Evolutionary conservation across 2,329 filamentous ascomycete genomes (phyloP).

Genomic region (Trichoderma lentiforme): DNA sequence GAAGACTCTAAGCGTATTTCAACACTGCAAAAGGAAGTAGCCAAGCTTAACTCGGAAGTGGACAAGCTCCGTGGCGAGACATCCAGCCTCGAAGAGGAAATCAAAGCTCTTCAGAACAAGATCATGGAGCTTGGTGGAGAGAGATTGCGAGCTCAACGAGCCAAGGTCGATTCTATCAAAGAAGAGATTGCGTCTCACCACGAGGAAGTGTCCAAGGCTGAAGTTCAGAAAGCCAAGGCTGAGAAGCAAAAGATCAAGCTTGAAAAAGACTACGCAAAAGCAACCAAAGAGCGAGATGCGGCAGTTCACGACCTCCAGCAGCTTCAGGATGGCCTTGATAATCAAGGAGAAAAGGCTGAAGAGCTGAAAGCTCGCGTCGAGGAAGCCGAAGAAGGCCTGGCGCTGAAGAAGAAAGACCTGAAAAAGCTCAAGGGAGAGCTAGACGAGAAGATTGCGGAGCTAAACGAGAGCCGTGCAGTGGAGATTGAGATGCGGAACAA

Average conservation of each 20-base stretch:
- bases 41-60: constrained; percentile 71
- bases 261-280: constrained; percentile 75
- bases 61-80: constrained; percentile 78
- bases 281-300: constrained; percentile 72
- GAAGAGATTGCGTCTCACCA: constrained; percentile 77
- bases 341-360: constrained; percentile 72
- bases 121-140: constrained; percentile 99
- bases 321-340: constrained; percentile 73
- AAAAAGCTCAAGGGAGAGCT: constrained; percentile 76
- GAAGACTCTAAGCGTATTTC: constrained; percentile 72
- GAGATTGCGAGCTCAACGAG: constrained; percentile 82
- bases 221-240: constrained; percentile 86
- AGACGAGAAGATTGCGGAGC: constrained; percentile 77
- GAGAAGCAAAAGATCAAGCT: constrained; percentile 90
- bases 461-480: constrained; percentile 82
- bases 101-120: constrained; percentile 88
- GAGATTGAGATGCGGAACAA: constrained; percentile 99
- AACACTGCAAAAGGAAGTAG: constrained; percentile 73
- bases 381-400: constrained; percentile 75
- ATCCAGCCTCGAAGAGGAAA: constrained; percentile 87
- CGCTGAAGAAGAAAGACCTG: constrained; percentile 76
- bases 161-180: constrained; percentile 85
- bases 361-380: constrained; percentile 71
- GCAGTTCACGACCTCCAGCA: constrained; percentile 70
- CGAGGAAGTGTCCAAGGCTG: constrained; percentile 80